Percentiles rank a stretch among this genome's conserved stretches.
phyloP scores from a whole-genome alignment of 208 protist species.

The Crithidia fasciculata region DNA sequence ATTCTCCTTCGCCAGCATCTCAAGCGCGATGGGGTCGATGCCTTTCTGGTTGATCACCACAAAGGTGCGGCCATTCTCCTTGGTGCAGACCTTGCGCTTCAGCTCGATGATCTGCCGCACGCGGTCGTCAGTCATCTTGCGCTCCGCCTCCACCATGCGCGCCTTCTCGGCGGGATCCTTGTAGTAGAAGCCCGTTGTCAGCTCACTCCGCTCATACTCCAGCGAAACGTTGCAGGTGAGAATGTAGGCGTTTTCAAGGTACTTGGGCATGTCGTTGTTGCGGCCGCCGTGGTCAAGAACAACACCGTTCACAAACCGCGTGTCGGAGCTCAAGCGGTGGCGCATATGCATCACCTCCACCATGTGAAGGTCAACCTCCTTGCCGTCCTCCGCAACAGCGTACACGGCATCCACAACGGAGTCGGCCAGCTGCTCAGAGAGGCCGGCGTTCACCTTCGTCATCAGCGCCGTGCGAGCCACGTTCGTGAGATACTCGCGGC shows the following conservation, averaged over 20 bases:
- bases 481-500: constrained; percentile 94
- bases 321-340: constrained; percentile 96
- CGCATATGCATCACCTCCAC: constrained; percentile 99
- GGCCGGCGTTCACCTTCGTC: constrained; percentile 93
- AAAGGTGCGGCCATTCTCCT: constrained; percentile 95
- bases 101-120: constrained; percentile 99
- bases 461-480: constrained; percentile 96
- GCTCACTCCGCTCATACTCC: constrained; percentile 99
- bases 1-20: constrained; percentile 98
- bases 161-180: constrained; percentile 97
- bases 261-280: constrained; percentile 99
- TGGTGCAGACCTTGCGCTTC: constrained; percentile 96
- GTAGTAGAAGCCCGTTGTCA: constrained; percentile 99
- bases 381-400: constrained; percentile 79
- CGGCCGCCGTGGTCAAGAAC: constrained; percentile 99
- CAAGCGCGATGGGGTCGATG: constrained; percentile 99
- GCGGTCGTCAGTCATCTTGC: constrained; percentile 97
- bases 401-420: constrained; percentile 97
- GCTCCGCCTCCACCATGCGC: constrained; percentile 97
- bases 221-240: constrained; percentile 99
- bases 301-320: constrained; percentile 97
- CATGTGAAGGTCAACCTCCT: constrained; percentile 98
- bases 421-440: constrained; percentile 90
- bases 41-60: constrained; percentile 99
- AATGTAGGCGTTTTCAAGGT: constrained; percentile 97